These are phyloP conservation scores for Helenozyma baotianmanensis DNA, from an alignment of 805 yeast species.

Conservation along the genomic window DNA sequence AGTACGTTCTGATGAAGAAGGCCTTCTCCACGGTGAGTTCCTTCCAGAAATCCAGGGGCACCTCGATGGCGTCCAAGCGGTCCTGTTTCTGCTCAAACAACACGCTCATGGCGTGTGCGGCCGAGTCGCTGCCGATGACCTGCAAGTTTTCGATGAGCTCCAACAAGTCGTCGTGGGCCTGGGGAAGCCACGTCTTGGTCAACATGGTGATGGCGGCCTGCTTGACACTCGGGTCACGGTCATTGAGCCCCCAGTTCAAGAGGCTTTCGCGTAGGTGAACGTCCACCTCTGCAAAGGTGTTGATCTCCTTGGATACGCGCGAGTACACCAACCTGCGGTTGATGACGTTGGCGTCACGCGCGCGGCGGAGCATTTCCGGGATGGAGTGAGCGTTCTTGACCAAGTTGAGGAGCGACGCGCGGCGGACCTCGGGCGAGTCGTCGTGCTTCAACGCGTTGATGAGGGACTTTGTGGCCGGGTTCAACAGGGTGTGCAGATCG, in stretches of 20 bases:
- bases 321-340: constrained; percentile 74
- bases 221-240: constrained; percentile 72
- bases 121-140: constrained; percentile 62
- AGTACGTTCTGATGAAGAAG: constrained; percentile 64
- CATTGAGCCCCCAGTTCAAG: constrained; percentile 81
- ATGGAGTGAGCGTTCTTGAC: constrained; percentile 50
- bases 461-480: constrained; percentile 23
- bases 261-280: constrained; percentile 62
- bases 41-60: constrained; percentile 66
- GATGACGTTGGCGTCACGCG: constrained; percentile 68
- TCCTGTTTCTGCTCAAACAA: constrained; percentile 64
- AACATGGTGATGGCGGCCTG: constrained; percentile 70
- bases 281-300: constrained; percentile 42
- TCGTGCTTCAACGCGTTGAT: constrained; percentile 65
- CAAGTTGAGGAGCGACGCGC: constrained; percentile 75
- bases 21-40: constrained; percentile 70
- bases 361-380: constrained; percentile 67
- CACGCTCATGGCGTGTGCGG: constrained; percentile 60
- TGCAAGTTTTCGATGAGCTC: constrained; percentile 69
- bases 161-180: constrained; percentile 63
- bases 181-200: constrained; percentile 65
- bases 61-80: constrained; percentile 50
- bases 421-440: constrained; percentile 80
- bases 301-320: constrained; percentile 61
- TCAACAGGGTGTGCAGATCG: constrained; percentile 20